These are phyloP conservation scores for Nicotiana benthamiana DNA, from an alignment of 257 asterid species.

Conservation along the genomic window DNA sequence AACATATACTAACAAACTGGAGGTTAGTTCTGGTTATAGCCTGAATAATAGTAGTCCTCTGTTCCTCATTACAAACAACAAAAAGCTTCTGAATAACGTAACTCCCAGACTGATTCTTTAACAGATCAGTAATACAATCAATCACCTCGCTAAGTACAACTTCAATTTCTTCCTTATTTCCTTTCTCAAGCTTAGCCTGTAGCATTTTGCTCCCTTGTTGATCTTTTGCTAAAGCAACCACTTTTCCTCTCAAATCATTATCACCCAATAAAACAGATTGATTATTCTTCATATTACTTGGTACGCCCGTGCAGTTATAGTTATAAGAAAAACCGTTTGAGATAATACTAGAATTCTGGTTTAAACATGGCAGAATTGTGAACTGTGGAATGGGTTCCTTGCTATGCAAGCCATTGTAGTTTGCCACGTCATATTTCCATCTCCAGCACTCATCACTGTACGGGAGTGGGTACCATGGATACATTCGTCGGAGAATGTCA, in stretches of 20 bases:
- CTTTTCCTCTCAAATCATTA: slow-evolving; percentile 32
- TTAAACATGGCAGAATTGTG: slow-evolving; percentile 15
- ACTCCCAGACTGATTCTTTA: slow-evolving; percentile 56
- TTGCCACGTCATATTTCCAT: not conserved
- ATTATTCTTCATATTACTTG: not conserved
- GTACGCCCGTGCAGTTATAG: not conserved
- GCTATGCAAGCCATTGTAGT: not conserved
- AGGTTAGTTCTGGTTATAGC: slow-evolving; percentile 28
- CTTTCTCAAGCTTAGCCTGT: slow-evolving; percentile 34
- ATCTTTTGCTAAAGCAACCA: slow-evolving; percentile 32
- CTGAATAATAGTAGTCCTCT: slow-evolving; percentile 44
- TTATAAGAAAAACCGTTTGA: not conserved
- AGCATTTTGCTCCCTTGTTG: slow-evolving; percentile 31
- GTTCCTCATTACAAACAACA: slow-evolving; percentile 44
- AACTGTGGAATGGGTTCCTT: slow-evolving; percentile 5
- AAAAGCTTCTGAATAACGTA: slow-evolving; percentile 50
- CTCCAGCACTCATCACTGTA: not conserved
- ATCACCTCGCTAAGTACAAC: slow-evolving; percentile 32
- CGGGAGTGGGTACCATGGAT: not conserved
- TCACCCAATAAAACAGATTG: slow-evolving; percentile 7
- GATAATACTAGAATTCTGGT: not conserved
- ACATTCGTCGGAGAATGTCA: not conserved
- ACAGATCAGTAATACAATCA: slow-evolving; percentile 23
- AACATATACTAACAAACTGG: slow-evolving; percentile 35
- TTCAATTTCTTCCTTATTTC: slow-evolving; percentile 31